Evolutionary conservation across 352 stramenopile genomes (phyloP).

Genomic region (Pythium phragmiticola): DNA sequence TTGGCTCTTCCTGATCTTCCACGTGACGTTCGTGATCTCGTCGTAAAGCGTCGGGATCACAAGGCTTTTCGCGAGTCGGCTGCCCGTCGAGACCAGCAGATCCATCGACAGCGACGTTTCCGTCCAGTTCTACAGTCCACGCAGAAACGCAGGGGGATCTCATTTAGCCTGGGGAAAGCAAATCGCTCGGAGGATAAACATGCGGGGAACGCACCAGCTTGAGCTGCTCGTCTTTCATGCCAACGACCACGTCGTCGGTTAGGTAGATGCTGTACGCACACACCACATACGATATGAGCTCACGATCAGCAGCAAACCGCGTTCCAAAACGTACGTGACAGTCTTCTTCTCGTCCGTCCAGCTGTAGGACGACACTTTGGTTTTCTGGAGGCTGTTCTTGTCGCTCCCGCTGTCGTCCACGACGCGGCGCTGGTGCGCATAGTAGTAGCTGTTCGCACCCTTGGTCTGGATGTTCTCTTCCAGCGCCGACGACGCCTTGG

Average conservation of each 20-base stretch:
- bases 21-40: constrained; percentile 62
- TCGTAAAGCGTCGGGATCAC: constrained; percentile 72
- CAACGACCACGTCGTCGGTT: constrained; percentile 50
- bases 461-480: constrained; percentile 70
- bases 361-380: constrained; percentile 70
- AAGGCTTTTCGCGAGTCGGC: constrained; percentile 55
- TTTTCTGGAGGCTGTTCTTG: constrained; percentile 39
- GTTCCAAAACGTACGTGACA: constrained; percentile 36
- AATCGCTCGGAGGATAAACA: neutral
- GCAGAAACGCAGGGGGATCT: neutral
- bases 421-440: constrained; percentile 53
- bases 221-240: constrained; percentile 60
- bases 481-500: constrained; percentile 32
- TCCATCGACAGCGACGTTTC: constrained; percentile 75
- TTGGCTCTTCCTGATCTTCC: constrained; percentile 55
- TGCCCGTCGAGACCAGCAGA: constrained; percentile 40
- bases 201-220: constrained; percentile 42
- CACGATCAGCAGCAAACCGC: neutral
- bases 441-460: constrained; percentile 86
- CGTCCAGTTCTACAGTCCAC: constrained; percentile 63
- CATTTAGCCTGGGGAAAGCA: neutral
- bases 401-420: constrained; percentile 19
- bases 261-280: constrained; percentile 61
- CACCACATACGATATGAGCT: neutral
- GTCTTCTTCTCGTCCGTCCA: constrained; percentile 76